Conservation (phyloP, 2,329 filamentous ascomycete species). For the Tothia fuscella region DNA sequence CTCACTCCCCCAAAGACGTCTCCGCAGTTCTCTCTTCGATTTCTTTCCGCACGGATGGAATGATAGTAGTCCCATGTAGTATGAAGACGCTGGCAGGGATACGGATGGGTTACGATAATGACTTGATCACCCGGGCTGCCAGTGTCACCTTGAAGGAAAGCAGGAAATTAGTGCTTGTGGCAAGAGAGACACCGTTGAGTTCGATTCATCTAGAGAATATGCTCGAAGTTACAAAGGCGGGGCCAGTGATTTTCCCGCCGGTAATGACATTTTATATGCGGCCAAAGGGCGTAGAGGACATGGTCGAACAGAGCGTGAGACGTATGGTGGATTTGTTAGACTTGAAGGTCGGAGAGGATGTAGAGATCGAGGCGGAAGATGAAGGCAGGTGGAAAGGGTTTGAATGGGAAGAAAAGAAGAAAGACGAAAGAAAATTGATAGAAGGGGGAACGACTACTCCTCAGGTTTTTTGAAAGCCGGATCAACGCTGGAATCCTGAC, state of each 20-base stretch:
- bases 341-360: background rate
- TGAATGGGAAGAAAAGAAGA: background rate
- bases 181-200: constrained; percentile 35
- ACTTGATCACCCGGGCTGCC: constrained; percentile 34
- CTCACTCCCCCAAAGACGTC: too few relatives aligned
- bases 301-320: background rate
- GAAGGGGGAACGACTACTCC: too few relatives aligned
- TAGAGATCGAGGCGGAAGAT: background rate
- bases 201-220: constrained; percentile 38
- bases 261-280: constrained; percentile 34
- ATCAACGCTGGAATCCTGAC: too few relatives aligned
- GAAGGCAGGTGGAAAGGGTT: background rate
- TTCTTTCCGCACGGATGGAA: constrained; percentile 33
- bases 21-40: constrained; percentile 20
- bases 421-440: too few relatives aligned
- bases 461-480: too few relatives aligned
- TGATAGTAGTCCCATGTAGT: constrained; percentile 38
- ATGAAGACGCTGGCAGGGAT: constrained; percentile 38
- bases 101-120: constrained; percentile 30
- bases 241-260: constrained; percentile 34
- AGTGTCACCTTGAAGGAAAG: constrained; percentile 37
- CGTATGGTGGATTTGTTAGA: background rate
- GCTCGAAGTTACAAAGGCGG: constrained; percentile 26
- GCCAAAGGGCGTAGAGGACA: background rate
- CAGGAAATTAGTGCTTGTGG: constrained; percentile 27